These are phyloP conservation scores for Leucocoprinus birnbaumii DNA, from an alignment of 768 basidiomycete genomes.

Conservation along the genomic window DNA sequence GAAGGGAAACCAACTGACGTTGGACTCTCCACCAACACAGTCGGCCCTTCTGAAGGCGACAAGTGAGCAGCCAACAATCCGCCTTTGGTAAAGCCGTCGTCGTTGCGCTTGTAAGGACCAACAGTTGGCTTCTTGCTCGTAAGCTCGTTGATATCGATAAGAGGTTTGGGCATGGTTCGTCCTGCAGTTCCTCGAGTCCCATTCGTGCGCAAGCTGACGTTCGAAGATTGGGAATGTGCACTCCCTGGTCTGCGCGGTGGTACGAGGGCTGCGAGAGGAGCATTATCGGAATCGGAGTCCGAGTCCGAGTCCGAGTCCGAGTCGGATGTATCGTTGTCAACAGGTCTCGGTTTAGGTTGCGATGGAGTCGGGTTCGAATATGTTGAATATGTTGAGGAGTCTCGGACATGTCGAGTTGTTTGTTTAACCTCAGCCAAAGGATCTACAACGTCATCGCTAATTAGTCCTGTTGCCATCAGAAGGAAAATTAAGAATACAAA, in stretches of 20 bases:
- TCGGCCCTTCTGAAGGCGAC: background rate
- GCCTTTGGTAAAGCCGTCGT: slow-evolving; percentile 1
- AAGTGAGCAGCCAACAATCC: slow-evolving; percentile 2
- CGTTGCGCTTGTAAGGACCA: background rate
- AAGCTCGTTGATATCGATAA: slow-evolving; percentile 50
- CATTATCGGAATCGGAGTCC: slow-evolving; percentile 41
- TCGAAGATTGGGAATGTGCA: slow-evolving; percentile 42
- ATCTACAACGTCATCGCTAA: slow-evolving; percentile 9
- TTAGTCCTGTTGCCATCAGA: background rate
- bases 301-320: slow-evolving; percentile 32
- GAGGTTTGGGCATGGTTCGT: slow-evolving; percentile 32
- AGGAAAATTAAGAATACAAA: background rate
- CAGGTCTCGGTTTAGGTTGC: background rate
- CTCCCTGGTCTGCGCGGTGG: slow-evolving; percentile 68
- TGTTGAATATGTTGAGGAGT: slow-evolving; percentile 24
- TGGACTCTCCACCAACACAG: slow-evolving; percentile 20
- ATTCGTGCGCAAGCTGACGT: slow-evolving; percentile 23
- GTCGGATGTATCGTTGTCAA: slow-evolving; percentile 14
- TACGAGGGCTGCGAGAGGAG: slow-evolving; percentile 62
- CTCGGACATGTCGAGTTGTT: slow-evolving; percentile 24
- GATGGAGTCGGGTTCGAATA: slow-evolving; percentile 19
- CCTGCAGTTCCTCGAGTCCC: slow-evolving; percentile 14
- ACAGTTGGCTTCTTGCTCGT: slow-evolving; percentile 20
- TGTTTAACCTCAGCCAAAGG: slow-evolving; percentile 13
- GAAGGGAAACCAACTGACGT: slow-evolving; percentile 15